Conservation (phyloP, 2,329 filamentous ascomycete genomes). For the Trematosphaeria pertusa region DNA sequence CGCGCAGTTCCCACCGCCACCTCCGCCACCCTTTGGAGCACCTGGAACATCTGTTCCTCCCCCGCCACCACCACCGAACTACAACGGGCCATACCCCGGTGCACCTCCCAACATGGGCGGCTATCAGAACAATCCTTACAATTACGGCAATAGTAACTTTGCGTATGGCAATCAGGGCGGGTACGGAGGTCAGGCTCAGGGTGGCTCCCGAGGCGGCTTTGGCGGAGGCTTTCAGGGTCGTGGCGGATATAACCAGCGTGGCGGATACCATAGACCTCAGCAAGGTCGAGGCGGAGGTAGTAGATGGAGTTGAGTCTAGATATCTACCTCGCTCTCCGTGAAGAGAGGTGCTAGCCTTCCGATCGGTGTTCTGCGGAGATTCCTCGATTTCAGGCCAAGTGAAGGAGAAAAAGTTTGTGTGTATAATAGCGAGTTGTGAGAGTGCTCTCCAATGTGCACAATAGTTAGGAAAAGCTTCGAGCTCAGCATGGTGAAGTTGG, state of each 20-base stretch:
- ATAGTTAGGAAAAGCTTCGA: no score
- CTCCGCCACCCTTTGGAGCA: constrained; percentile 23
- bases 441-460: no score
- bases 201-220: constrained; percentile 10
- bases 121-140: constrained; percentile 8
- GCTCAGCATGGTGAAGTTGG: no score
- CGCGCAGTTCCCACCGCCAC: constrained; percentile 27
- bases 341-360: no score
- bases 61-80: constrained; percentile 25
- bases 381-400: no score
- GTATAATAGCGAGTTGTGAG: no score
- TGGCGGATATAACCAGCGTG: constrained; percentile 15
- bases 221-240: constrained; percentile 21
- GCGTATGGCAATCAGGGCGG: constrained; percentile 15
- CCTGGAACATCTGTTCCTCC: constrained; percentile 24
- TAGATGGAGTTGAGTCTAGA: constrained; percentile 19
- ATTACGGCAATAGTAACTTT: constrained; percentile 18
- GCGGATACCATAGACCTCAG: constrained; percentile 22
- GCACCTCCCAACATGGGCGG: no score
- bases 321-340: neutral
- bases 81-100: no score
- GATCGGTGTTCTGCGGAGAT: no score
- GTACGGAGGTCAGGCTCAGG: constrained; percentile 14
- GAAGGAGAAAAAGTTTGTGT: no score
- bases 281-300: constrained; percentile 12